phyloP scores from a whole-genome alignment of 805 yeast species.

The Kodamaea lidongshanica region DNA sequence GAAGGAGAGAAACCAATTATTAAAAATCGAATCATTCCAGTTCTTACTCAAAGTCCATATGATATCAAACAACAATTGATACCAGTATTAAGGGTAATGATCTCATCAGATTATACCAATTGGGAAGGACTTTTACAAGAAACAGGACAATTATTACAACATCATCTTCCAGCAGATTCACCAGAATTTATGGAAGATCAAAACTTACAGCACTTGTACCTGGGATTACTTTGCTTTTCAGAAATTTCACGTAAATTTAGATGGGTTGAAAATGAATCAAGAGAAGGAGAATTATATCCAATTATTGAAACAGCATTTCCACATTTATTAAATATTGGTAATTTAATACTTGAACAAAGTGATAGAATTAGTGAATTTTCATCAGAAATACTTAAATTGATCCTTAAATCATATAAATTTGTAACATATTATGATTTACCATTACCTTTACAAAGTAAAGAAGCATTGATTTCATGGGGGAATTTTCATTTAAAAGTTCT shows the following conservation, averaged over 20 bases:
- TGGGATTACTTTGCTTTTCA: slow-evolving; percentile 65
- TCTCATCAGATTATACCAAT: slow-evolving; percentile 29
- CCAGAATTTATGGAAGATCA: slow-evolving; percentile 7
- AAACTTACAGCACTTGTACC: slow-evolving; percentile 34
- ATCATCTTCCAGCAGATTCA: slow-evolving; percentile 6
- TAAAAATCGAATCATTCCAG: slow-evolving; percentile 60
- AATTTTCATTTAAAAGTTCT: slow-evolving; percentile 67
- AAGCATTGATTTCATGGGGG: slow-evolving; percentile 58
- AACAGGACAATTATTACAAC: slow-evolving; percentile 29
- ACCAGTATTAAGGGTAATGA: slow-evolving; percentile 18
- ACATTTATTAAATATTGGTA: slow-evolving; percentile 58
- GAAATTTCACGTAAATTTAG: slow-evolving; percentile 68
- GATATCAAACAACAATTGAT: slow-evolving; percentile 26
- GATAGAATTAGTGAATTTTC: slow-evolving; percentile 25
- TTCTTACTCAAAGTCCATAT: slow-evolving; percentile 34
- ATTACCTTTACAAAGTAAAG: slow-evolving; percentile 47
- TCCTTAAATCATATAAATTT: slow-evolving; percentile 73
- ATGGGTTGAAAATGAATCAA: slow-evolving; percentile 53
- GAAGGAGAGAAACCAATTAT: slow-evolving; percentile 70
- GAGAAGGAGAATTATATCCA: slow-evolving; percentile 27
- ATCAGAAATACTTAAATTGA: slow-evolving; percentile 70
- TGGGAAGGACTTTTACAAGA: slow-evolving; percentile 32
- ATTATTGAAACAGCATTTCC: slow-evolving; percentile 60
- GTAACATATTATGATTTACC: slow-evolving; percentile 72
- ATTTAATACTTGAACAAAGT: slow-evolving; percentile 34